phyloP scores from a whole-genome alignment of 2,329 filamentous ascomycete species.

The Colletotrichum paranaense region DNA sequence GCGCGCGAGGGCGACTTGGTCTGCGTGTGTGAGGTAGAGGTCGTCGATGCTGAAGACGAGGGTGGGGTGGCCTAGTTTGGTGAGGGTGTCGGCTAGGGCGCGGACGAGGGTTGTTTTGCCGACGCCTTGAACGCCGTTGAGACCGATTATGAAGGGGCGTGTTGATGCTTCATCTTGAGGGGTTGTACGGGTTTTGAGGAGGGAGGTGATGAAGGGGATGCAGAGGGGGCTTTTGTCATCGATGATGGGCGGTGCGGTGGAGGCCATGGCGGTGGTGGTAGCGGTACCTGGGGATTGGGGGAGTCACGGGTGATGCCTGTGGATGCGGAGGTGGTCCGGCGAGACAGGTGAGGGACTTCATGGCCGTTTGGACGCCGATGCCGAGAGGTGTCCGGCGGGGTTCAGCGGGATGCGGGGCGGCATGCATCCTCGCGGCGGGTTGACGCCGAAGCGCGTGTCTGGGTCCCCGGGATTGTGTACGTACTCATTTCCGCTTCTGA shows the following conservation, averaged over 20 bases:
- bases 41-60: slow-evolving; percentile 88
- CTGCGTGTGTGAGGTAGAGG: slow-evolving; percentile 81
- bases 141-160: slow-evolving; percentile 83
- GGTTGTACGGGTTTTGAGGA: slow-evolving; percentile 54
- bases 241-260: slow-evolving; percentile 55
- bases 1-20: slow-evolving; percentile 74
- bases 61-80: slow-evolving; percentile 68
- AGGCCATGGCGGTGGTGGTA: neutral
- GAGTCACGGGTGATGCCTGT: neutral
- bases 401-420: slow-evolving; percentile 7
- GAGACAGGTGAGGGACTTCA: slow-evolving; percentile 1
- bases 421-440: neutral
- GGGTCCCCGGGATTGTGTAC: too few relatives aligned
- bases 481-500: neutral
- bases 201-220: slow-evolving; percentile 79
- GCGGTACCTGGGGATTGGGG: neutral
- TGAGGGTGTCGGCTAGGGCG: slow-evolving; percentile 71
- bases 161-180: slow-evolving; percentile 51
- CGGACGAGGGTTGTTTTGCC: slow-evolving; percentile 91
- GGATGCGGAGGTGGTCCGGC: neutral
- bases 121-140: slow-evolving; percentile 92
- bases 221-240: slow-evolving; percentile 85
- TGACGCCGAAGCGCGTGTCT: neutral
- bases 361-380: neutral
- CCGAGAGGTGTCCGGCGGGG: slow-evolving; percentile 20